phyloP scores from a whole-genome alignment of 371 early-diverging fungal genomes.

The Mortierella sp. region DNA sequence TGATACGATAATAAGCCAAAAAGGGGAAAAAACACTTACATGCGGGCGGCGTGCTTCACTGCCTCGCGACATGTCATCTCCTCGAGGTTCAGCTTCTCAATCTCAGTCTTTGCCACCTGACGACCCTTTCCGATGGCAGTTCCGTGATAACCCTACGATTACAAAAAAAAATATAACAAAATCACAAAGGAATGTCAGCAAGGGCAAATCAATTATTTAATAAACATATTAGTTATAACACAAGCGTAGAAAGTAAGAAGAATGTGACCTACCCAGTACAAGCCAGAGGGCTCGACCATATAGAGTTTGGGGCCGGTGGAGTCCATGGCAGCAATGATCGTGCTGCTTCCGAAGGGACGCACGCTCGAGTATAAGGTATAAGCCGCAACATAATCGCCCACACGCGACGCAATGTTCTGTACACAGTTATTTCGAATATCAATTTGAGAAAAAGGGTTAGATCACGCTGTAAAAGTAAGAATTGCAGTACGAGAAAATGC shows the following conservation, averaged over 20 bases:
- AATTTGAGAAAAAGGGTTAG: neutral
- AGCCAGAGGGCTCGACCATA: constrained; percentile 98
- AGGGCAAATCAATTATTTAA: neutral
- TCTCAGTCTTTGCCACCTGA: constrained; percentile 97
- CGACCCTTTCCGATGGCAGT: constrained; percentile 97
- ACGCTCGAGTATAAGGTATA: constrained; percentile 97
- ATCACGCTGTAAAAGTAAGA: neutral
- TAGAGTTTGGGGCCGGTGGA: constrained; percentile 90
- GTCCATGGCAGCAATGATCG: constrained; percentile 88
- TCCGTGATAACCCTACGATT: constrained; percentile 85
- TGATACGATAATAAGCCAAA: constrained; percentile 9
- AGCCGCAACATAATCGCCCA: constrained; percentile 94
- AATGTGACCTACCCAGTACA: constrained; percentile 83
- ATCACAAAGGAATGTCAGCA: neutral
- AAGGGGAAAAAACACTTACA: constrained; percentile 67
- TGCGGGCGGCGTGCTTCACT: constrained; percentile 95
- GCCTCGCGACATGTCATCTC: constrained; percentile 92
- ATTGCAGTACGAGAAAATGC: neutral
- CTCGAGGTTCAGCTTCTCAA: constrained; percentile 94
- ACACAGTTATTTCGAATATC: neutral
- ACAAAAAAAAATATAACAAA: too few relatives aligned
- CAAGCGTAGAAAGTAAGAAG: too few relatives aligned
- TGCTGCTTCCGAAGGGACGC: constrained; percentile 96
- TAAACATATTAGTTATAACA: neutral
- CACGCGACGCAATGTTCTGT: constrained; percentile 92